Evolutionary conservation across 2,329 filamentous ascomycete species (phyloP).

Genomic region (Lachnellula arida): DNA sequence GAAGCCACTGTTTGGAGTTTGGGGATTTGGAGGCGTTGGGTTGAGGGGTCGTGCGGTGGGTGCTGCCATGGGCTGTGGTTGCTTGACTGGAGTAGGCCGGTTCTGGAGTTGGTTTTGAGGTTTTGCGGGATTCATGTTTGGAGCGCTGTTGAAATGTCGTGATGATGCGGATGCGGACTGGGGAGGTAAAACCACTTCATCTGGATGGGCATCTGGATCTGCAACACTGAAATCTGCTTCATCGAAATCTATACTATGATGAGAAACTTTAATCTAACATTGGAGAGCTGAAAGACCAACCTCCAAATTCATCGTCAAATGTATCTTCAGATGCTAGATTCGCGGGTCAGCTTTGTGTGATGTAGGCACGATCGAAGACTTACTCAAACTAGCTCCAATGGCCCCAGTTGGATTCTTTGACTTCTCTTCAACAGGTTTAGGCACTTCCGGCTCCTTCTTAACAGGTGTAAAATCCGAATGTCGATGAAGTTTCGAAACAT

Average conservation of each 20-base stretch:
- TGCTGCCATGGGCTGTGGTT: slow-evolving; percentile 21
- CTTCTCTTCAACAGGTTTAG: slow-evolving; percentile 23
- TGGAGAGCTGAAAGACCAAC: slow-evolving; percentile 38
- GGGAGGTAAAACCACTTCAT: slow-evolving; percentile 63
- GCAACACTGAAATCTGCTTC: slow-evolving; percentile 72
- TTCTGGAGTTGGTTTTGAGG: slow-evolving; percentile 21
- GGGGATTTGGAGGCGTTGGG: slow-evolving; percentile 20
- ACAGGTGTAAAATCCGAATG: slow-evolving; percentile 58
- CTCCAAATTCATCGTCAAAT: slow-evolving; percentile 51
- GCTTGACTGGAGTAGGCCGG: slow-evolving; percentile 24
- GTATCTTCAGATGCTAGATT: slow-evolving; percentile 35
- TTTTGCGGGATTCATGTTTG: slow-evolving; percentile 17
- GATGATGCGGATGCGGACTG: slow-evolving; percentile 14
- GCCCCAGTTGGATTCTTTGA: slow-evolving; percentile 7
- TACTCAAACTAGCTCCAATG: slow-evolving; percentile 15
- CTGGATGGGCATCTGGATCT: slow-evolving; percentile 60
- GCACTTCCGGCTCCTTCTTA: slow-evolving; percentile 30
- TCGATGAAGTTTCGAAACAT: slow-evolving; percentile 74
- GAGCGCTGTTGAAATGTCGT: slow-evolving; percentile 16
- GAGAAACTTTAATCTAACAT: slow-evolving; percentile 29
- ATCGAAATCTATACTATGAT: slow-evolving; percentile 58
- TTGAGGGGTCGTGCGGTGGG: slow-evolving; percentile 28
- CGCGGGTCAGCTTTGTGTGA: slow-evolving; percentile 24
- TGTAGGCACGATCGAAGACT: slow-evolving; percentile 26
- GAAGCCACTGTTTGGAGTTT: slow-evolving; percentile 30